Base-by-base conservation (phyloP, 2,329 filamentous ascomycete genomes). In the Orbilia javanica region DNA sequence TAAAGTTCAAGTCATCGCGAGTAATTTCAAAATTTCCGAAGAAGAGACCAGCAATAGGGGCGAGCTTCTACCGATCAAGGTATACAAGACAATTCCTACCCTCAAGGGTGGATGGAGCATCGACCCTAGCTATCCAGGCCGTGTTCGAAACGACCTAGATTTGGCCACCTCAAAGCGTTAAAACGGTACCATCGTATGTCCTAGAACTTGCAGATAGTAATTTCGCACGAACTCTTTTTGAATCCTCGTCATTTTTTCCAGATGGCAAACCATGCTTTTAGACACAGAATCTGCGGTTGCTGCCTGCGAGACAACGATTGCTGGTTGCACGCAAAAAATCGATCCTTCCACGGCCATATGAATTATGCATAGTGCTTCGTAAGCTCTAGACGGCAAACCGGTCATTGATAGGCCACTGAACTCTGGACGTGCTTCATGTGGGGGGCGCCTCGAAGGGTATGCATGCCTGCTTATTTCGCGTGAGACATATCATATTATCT, bases 1-100 rank as follows among this genome's bases (percentile, higher is more conserved):
- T n/a, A n/a, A 64, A 18, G 25, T 48, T 64, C n/a, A 25, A 34
- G 42, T 15, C 39, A 64, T 64, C n/a, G 15, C 42, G 60, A 5
- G 25, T 8, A 57, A 57, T 36, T 57, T 57, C 5, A 10, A 20
- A 7, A 11, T 53, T 22, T 4, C 10, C 15, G 10, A 22, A 8
- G 57, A 44, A 36, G 20, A 34, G 44, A 15, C 36, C 3, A 18
- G 20, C 13, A 36, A 62, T 62, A 62, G 57, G 36, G 57, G 57
- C 18, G n/a, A 50, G 11, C 2, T 42, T 13, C 15, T 8, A n/a
- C n/a, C 42, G 42, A 15, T 13, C 25, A 36, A 48, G 50, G n/a
- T n/a, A n/a, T n/a, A n/a, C n/a, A n/a, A n/a, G n/a, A n/a, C n/a
- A n/a, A n/a, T n/a, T n/a, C n/a, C n/a, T n/a, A n/a, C n/a, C n/a